Base-by-base conservation (phyloP, 495 filamentous ascomycete genomes). In the Chlorociboria aeruginascens region DNA sequence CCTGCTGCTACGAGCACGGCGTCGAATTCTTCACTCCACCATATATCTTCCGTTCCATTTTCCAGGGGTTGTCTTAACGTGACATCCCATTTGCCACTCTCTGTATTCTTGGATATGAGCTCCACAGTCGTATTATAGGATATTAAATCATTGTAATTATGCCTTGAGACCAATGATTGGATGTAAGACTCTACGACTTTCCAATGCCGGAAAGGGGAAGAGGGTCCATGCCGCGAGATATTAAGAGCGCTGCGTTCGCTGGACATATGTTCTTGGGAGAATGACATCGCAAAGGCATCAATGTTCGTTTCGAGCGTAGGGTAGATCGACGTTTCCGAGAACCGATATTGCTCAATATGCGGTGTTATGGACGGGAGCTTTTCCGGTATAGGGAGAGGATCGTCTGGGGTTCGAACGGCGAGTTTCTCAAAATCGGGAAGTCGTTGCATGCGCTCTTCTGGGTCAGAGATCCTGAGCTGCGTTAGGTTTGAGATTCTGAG, bases 1-100 rank as follows among this genome's bases (percentile, higher is more conserved):
- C 89, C 89, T 47, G 73, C 85, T 8, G 86, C 85, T 8, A 89
- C 81, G 1, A 90, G 74, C 6, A 94, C 79, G 11, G 85, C 86
- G 61, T 94, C 88, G 57, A 82, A 95, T 1, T 59, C 63, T 7
- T 63, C 61, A 11, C 42, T 79, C 76, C 64, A 67, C 65, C 63
- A 69, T 29, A 62, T 62, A 45, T 69, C 65, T 12, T 49, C 57
- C 14, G 54, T 31, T 12, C 48, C 32, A 14, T 59, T 59, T 13
- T 59, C 55, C 29, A 55, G 40, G 1, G 48, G 48, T 36, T 63
- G 55, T 10, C 66, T 59, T 8, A 66, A 46, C 8, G 60, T 62
- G 12, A 68, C 40, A 32, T 56, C 61, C 66, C 66, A 69, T 51
- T 65, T 61, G 1, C 58, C 59, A 29, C 46, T 54, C 38, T 54